Conservation (phyloP, 31 red algal genomes). For the Bonnemaisonia californica region DNA sequence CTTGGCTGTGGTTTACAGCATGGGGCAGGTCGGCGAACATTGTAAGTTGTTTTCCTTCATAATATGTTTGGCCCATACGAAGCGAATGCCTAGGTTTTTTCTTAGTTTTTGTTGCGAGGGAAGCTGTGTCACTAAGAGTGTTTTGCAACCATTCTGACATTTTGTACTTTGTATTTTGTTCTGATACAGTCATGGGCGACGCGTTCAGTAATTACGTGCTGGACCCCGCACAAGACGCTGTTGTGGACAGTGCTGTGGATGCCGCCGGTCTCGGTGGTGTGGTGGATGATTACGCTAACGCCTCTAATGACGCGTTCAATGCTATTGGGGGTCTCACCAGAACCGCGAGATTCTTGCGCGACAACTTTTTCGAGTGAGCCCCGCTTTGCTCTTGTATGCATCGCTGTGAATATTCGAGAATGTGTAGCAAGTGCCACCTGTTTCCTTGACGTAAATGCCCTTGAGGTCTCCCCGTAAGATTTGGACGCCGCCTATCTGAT, state of each 20-base stretch:
- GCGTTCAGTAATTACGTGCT: conserved; percentile 69
- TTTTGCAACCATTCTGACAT: not conserved
- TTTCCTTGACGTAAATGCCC: too few species aligned
- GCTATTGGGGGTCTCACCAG: conserved; percentile 29
- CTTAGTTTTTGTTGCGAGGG: not conserved
- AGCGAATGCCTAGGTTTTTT: not conserved
- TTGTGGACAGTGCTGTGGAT: conserved; percentile 59
- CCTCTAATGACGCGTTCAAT: conserved; percentile 32
- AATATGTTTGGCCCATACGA: not conserved
- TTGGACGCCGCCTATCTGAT: too few species aligned
- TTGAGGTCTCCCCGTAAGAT: too few species aligned
- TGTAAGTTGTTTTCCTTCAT: too few species aligned
- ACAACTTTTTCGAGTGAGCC: conserved; percentile 65
- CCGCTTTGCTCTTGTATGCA: too few species aligned
- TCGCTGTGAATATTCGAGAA: too few species aligned
- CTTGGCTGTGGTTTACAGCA: conserved; percentile 57
- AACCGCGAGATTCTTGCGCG: conserved; percentile 42
- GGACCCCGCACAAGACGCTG: conserved; percentile 50
- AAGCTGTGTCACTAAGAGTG: not conserved
- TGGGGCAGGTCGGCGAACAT: conserved; percentile 74
- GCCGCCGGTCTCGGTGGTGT: conserved; percentile 57
- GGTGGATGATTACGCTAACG: conserved; percentile 52
- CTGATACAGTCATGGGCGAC: conserved; percentile 54
- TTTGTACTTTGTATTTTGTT: conserved; percentile 13
- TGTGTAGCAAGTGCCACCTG: too few species aligned